These are phyloP conservation scores for Corrigiola litoralis DNA, from an alignment of 179 eudicot species.

Conservation along the genomic window DNA sequence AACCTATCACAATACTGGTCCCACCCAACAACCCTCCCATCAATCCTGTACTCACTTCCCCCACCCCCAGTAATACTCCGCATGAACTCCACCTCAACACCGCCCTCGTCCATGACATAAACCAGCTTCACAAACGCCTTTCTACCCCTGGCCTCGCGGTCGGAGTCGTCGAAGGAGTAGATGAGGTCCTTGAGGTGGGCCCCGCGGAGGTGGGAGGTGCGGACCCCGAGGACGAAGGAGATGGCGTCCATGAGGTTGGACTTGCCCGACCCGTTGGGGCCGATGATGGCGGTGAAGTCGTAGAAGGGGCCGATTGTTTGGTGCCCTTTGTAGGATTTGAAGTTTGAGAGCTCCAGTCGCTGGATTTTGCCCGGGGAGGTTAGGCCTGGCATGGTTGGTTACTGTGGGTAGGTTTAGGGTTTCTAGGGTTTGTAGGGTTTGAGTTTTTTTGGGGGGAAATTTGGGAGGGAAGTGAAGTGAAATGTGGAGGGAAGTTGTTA, in stretches of 20 bases:
- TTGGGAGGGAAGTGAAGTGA: not conserved
- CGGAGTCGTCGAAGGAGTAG: slow-evolving; percentile 67
- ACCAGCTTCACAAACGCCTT: slow-evolving; percentile 73
- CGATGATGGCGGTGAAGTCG: slow-evolving; percentile 95
- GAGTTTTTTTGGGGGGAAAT: not conserved
- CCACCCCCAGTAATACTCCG: slow-evolving; percentile 61
- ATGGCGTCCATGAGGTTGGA: slow-evolving; percentile 98
- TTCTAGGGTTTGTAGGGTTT: slow-evolving; percentile 18
- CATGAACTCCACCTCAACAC: slow-evolving; percentile 52
- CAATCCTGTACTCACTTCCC: slow-evolving; percentile 87
- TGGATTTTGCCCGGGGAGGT: slow-evolving; percentile 61
- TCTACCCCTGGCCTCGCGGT: slow-evolving; percentile 69
- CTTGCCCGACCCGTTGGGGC: slow-evolving; percentile 91
- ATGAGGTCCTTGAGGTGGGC: slow-evolving; percentile 82
- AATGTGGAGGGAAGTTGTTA: not conserved
- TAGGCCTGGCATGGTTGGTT: slow-evolving; percentile 41
- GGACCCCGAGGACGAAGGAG: slow-evolving; percentile 91
- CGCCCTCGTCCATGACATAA: slow-evolving; percentile 32
- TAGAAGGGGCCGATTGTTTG: slow-evolving; percentile 82
- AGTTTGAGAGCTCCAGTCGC: slow-evolving; percentile 81
- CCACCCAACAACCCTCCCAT: slow-evolving; percentile 68
- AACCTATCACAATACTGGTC: slow-evolving; percentile 69
- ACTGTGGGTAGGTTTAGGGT: too few relatives aligned
- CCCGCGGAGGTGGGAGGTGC: slow-evolving; percentile 81
- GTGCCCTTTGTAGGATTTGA: slow-evolving; percentile 90